Evolutionary conservation across 257 asterid species (phyloP).

Genomic region (Salvia splendens): DNA sequence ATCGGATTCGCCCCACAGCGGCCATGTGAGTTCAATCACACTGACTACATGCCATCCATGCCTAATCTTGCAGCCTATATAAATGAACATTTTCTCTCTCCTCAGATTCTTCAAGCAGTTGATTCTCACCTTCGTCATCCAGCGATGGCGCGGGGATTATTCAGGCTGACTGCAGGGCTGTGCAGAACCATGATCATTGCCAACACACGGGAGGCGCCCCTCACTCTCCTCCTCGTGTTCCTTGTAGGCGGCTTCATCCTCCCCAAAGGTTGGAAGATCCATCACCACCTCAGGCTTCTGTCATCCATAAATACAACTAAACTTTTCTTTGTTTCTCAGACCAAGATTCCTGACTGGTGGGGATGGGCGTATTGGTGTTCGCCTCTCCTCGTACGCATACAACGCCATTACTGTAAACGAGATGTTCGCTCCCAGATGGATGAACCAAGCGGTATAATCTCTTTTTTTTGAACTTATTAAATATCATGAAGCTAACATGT

Average conservation of each 20-base stretch:
- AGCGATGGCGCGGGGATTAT: constrained; percentile 65
- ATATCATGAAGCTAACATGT: background rate
- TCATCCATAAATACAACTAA: background rate
- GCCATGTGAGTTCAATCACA: constrained; percentile 38
- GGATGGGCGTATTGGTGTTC: constrained; percentile 72
- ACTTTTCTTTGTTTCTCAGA: constrained; percentile 35
- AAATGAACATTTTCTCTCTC: background rate
- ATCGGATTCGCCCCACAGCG: constrained; percentile 72
- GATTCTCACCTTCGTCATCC: constrained; percentile 47
- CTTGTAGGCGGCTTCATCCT: constrained; percentile 68
- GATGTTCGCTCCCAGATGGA: constrained; percentile 70
- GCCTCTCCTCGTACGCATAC: constrained; percentile 59
- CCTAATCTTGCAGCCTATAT: background rate
- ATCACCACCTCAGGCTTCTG: background rate
- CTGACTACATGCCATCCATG: background rate
- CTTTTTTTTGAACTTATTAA: too few species aligned
- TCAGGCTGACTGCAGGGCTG: constrained; percentile 51
- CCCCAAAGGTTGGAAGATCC: constrained; percentile 42
- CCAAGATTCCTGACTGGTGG: constrained; percentile 73
- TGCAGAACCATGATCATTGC: constrained; percentile 62
- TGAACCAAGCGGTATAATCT: constrained; percentile 49
- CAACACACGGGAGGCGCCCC: constrained; percentile 59
- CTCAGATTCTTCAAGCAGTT: constrained; percentile 66
- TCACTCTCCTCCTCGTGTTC: constrained; percentile 46
- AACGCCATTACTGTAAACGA: constrained; percentile 64